Conservation (phyloP, 202 grass and related monocot species). For the Saccharum hybrid region DNA sequence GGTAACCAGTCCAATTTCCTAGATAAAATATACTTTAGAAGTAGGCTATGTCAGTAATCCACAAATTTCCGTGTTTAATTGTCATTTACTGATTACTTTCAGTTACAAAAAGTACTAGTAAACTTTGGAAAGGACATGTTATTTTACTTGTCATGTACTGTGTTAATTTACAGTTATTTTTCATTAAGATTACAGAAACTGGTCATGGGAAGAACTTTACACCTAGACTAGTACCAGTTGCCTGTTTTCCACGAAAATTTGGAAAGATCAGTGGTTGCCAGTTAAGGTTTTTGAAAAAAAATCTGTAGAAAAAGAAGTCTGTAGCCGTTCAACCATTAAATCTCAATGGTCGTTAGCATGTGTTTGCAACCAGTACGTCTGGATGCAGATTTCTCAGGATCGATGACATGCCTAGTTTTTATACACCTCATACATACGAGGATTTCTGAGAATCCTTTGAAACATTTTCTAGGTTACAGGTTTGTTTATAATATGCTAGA, state of each 20-base stretch:
- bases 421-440: not conserved
- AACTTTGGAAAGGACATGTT: not conserved
- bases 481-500: not conserved
- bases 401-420: not conserved
- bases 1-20: not conserved
- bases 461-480: not conserved
- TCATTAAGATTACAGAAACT: constrained; percentile 9
- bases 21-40: not conserved
- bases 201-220: not conserved
- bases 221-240: not conserved
- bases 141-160: not conserved
- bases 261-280: not conserved
- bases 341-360: not conserved
- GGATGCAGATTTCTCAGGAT: not conserved
- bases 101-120: not conserved
- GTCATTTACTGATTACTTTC: not conserved
- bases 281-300: not conserved
- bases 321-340: not conserved
- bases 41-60: not conserved
- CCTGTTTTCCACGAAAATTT: not conserved
- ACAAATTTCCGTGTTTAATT: not conserved
- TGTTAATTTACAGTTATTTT: not conserved
- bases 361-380: not conserved
- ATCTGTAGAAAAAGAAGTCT: not conserved
- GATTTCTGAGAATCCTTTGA: not conserved